Evolutionary conservation across 768 basidiomycete genomes (phyloP).

Genomic region (Trametes coccinea): DNA sequence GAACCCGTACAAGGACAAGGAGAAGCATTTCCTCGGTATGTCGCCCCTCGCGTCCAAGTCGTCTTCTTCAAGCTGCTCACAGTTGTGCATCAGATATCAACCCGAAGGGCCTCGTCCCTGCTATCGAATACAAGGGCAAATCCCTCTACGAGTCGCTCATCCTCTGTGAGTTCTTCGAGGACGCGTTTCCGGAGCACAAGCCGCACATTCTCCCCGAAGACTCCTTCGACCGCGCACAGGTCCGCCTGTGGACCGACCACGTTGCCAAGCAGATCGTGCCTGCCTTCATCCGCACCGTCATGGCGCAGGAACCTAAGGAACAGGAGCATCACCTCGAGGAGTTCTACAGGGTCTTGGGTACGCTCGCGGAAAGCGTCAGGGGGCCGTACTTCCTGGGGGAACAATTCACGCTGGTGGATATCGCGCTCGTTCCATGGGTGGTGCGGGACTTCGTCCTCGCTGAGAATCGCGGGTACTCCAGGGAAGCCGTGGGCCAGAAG

Average conservation of each 20-base stretch:
- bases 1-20: conserved; percentile 67
- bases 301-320: conserved; percentile 38
- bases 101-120: conserved; percentile 70
- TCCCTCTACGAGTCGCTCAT: conserved; percentile 67
- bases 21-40: conserved; percentile 53
- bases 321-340: conserved; percentile 39
- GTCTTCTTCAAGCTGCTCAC: no score
- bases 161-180: conserved; percentile 67
- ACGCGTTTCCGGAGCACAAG: conserved; percentile 47
- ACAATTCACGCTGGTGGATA: conserved; percentile 53
- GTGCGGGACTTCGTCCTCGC: conserved; percentile 47
- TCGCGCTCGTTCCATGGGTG: conserved; percentile 58
- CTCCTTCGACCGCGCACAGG: conserved; percentile 50
- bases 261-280: conserved; percentile 55
- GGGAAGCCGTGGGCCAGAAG: conserved; percentile 41
- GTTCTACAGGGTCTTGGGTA: conserved; percentile 37
- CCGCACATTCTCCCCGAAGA: conserved; percentile 52
- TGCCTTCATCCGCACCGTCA: conserved; percentile 43
- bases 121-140: conserved; percentile 49
- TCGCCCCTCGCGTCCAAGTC: not conserved
- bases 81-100: conserved; percentile 44
- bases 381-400: conserved; percentile 61
- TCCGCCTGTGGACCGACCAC: conserved; percentile 59
- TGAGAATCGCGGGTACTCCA: conserved; percentile 49
- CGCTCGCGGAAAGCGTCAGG: conserved; percentile 37